A percentile compares a stretch with the other conserved stretches of the same genome.
phyloP scores from a whole-genome alignment of 1,284 basidiomycete genomes.

The Fomitopsis pinicola region DNA sequence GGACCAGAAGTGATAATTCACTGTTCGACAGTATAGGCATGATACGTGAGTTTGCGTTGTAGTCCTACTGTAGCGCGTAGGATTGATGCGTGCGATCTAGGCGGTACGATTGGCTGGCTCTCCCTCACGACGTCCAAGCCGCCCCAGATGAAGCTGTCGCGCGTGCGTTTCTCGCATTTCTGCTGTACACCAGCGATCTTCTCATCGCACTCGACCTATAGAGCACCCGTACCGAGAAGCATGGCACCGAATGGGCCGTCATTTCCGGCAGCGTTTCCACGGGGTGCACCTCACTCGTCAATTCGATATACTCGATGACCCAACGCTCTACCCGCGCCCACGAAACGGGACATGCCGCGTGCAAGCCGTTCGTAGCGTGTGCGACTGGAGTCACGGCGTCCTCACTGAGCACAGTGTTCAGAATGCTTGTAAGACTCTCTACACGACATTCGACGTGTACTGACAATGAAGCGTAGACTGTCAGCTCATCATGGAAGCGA shows the following conservation, averaged over 20 bases:
- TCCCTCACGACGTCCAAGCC: conserved; percentile 67
- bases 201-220: conserved; percentile 15
- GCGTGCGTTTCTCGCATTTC: conserved; percentile 34
- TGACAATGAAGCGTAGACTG: conserved; percentile 46
- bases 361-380: conserved; percentile 81
- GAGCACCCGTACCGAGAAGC: conserved; percentile 67
- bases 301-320: conserved; percentile 17
- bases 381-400: conserved; percentile 91
- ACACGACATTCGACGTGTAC: conserved; percentile 1
- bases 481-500: conserved; percentile 78
- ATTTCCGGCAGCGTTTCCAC: conserved; percentile 59
- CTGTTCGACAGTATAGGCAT: conserved; percentile 2
- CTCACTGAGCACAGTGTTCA: conserved; percentile 84
- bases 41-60: neutral
- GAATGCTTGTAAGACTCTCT: conserved; percentile 63
- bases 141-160: conserved; percentile 64
- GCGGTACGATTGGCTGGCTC: conserved; percentile 72
- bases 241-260: conserved; percentile 55
- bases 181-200: neutral
- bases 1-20: neutral
- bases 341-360: conserved; percentile 57
- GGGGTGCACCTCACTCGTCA: conserved; percentile 30
- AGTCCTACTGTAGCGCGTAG: neutral
- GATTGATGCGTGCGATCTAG: conserved; percentile 21
- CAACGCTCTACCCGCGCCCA: conserved; percentile 32